Base-by-base conservation (phyloP, 495 filamentous ascomycete species). In the Aspergillus cavernicola region DNA sequence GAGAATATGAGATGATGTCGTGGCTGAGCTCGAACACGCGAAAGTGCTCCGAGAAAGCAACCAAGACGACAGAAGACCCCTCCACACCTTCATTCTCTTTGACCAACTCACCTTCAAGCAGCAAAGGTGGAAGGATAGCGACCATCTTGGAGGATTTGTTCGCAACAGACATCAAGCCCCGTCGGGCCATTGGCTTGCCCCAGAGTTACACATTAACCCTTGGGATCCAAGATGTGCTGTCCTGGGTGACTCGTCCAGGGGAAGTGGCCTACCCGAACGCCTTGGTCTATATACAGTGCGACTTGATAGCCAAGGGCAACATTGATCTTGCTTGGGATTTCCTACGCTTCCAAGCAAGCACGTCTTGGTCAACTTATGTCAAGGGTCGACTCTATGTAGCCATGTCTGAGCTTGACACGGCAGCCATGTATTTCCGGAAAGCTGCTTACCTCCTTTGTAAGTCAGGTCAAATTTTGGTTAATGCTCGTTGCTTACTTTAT, bases 361-460 rank as follows among this genome's bases (percentile, higher is more conserved):
- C 79, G 0, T 64, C 76, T 24, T 97, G 93, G 82, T 82, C 88
- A 5, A 85, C 81, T 1, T 99, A 99, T 66, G 75, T 96, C 12
- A 89, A 89, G 66, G 92, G 88, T 11, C 86, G 95, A 29, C 76
- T 93, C 38, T 80, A 85, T 62, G 76, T 97, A 15, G 80, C 84
- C 12, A 82, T 82, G 61, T 82, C 82, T 18, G 86, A 93, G 59
- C 81, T 80, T 60, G 79, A 81, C 32, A 78, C 80, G 49, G 93
- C 95, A 39, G 79, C 89, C 15, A 70, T 80, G 16, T 82, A 85
- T 57, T 97, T 99, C 69, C 83, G 83, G 46, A 91, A 86, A 58
- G 88, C 90, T 50, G 86, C 90, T 4, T 87, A 86, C 63, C 85
- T 85, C 33, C 80, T 97, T 55, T 83, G 90, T 90, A 81, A 70